phyloP scores from a whole-genome alignment of 2,329 filamentous ascomycete genomes.

The Intubia oerlemansii region DNA sequence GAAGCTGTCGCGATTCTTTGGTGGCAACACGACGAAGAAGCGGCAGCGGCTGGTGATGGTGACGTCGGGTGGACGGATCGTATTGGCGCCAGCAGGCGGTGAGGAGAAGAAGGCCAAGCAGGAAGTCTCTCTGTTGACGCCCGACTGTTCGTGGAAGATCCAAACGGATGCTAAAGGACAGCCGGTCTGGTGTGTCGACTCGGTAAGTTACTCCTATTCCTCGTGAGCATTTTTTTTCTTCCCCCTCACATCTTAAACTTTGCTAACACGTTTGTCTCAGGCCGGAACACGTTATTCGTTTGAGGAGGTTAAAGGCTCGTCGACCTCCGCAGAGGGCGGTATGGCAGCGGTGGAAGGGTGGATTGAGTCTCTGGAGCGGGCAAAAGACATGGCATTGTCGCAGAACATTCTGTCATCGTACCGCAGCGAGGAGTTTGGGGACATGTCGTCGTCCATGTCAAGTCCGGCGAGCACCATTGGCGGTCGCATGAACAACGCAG shows the following conservation, averaged over 20 bases:
- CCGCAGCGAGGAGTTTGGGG: constrained; percentile 44
- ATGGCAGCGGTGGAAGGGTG: constrained; percentile 67
- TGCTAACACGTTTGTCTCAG: constrained; percentile 21
- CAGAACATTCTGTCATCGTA: constrained; percentile 48
- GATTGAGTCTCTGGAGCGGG: constrained; percentile 73
- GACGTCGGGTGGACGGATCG: constrained; percentile 73
- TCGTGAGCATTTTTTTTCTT: background rate
- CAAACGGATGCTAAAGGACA: constrained; percentile 74
- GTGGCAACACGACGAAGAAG: constrained; percentile 78
- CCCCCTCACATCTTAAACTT: background rate
- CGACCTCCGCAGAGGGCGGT: constrained; percentile 34
- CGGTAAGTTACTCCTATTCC: too few relatives aligned
- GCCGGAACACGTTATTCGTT: constrained; percentile 80
- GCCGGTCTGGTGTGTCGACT: constrained; percentile 78
- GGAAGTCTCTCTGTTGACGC: constrained; percentile 63
- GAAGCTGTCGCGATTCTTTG: constrained; percentile 86
- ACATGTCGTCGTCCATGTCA: constrained; percentile 50
- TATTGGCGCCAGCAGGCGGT: constrained; percentile 76
- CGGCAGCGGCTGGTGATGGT: constrained; percentile 85
- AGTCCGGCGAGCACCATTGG: constrained; percentile 59
- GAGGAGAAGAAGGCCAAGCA: constrained; percentile 92
- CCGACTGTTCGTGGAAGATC: constrained; percentile 59
- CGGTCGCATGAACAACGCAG: constrained; percentile 29
- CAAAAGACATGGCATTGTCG: constrained; percentile 63
- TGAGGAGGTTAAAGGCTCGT: constrained; percentile 65